Conservation (phyloP, 345 rosid species). For the Linum usitatissimum region DNA sequence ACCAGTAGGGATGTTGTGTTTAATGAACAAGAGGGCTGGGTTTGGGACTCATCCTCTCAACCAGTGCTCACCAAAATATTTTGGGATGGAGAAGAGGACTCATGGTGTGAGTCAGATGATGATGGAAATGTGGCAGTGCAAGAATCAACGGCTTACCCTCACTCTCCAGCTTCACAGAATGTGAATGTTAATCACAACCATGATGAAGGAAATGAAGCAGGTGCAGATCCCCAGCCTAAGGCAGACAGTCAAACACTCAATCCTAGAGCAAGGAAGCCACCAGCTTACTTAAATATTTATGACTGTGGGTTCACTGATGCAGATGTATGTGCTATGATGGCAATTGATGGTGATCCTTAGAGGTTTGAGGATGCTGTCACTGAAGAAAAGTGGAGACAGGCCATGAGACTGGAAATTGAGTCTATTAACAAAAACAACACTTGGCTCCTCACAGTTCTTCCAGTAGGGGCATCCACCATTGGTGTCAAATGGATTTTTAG, state of each 20-base stretch:
- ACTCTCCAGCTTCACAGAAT: background rate
- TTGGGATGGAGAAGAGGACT: background rate
- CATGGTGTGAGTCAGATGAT: background rate
- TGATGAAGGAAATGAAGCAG: too few species aligned
- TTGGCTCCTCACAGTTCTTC: background rate
- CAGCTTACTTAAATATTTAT: background rate
- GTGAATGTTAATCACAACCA: background rate
- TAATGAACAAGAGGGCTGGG: background rate
- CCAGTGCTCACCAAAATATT: background rate
- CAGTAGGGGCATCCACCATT: background rate
- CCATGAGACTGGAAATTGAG: background rate
- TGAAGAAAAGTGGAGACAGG: background rate
- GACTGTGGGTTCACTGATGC: background rate
- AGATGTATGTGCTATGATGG: background rate
- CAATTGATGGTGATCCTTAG: background rate
- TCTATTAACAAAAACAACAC: background rate
- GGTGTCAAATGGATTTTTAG: background rate
- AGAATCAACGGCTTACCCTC: background rate
- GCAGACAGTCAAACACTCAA: too few species aligned
- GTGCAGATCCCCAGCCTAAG: too few species aligned
- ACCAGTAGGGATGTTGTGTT: too few species aligned
- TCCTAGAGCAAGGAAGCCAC: background rate
- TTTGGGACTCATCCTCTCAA: background rate
- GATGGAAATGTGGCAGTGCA: background rate
- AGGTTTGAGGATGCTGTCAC: background rate